Base-by-base conservation (phyloP, 768 basidiomycete genomes). In the Naganishia antarctica region DNA sequence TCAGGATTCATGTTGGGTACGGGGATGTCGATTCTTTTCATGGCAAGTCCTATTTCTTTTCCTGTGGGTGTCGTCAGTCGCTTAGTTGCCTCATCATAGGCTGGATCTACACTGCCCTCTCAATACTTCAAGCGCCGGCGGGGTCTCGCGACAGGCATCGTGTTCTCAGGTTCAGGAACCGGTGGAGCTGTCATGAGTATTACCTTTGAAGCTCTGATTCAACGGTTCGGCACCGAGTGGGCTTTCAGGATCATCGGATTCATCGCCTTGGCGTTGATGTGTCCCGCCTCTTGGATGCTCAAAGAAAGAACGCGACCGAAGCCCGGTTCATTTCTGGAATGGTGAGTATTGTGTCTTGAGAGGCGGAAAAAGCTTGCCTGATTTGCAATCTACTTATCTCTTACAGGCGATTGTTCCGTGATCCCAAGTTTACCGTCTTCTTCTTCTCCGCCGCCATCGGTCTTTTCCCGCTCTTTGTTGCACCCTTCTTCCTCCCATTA, bases 401-500 rank as follows among this genome's bases (percentile, higher is more conserved):
- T 1, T 23, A 23, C 43, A 60, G 29, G 37, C 49, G 48, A 15
- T 43, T 57, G 2, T 60, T 53, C 50, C 34, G 49, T 21, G 25
- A 21, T 9, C 21, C 49, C 40, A 3, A 49, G 4, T 18, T 32
- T 7, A 29, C 48, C 25, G 48, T 41, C 41, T 37, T 62, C 31
- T 34, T 34, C 51, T 28, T 61, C 43, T 53, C 58, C 64, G 70
- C 51, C 23, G 48, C 46, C 13, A 34, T 62, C 12, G 61, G 61
- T 0, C 37, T 50, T 40, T 62, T 62, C 48, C 61, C 61, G 1
- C 1, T 76, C 31, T 68, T 73, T 34, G 68, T 74, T 0, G 69
- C 73, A 7, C 70, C 73, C 1, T 76, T 74, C 67, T 75, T 75
- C 65, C 51, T 75, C 3, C 74, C 74, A 0, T 49, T 76, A 7